Evolutionary conservation across 495 filamentous ascomycete genomes (phyloP).

Genomic region (Oidiodendron maius): DNA sequence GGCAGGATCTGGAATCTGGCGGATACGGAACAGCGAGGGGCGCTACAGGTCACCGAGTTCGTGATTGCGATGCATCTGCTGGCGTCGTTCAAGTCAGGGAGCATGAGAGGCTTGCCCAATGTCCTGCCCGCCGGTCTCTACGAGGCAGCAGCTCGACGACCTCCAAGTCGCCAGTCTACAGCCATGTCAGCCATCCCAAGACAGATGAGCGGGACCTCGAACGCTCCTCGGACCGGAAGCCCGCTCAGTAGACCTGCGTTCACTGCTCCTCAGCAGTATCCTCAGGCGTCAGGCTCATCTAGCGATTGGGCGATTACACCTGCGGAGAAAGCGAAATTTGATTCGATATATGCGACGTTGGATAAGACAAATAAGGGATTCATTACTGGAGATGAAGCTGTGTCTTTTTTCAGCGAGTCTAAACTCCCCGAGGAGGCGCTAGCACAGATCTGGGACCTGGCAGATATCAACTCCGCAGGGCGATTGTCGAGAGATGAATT

Average conservation of each 20-base stretch:
- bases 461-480: slow-evolving; percentile 88
- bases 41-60: slow-evolving; percentile 86
- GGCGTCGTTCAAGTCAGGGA: slow-evolving; percentile 79
- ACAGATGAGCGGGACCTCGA: slow-evolving; percentile 62
- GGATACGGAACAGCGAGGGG: slow-evolving; percentile 86
- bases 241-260: slow-evolving; percentile 60
- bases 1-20: slow-evolving; percentile 93
- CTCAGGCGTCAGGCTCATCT: slow-evolving; percentile 51
- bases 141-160: slow-evolving; percentile 79
- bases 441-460: slow-evolving; percentile 96
- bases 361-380: slow-evolving; percentile 73
- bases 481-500: slow-evolving; percentile 84
- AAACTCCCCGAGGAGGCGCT: slow-evolving; percentile 83
- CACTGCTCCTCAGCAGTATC: slow-evolving; percentile 34
- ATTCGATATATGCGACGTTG: slow-evolving; percentile 73
- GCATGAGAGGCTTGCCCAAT: slow-evolving; percentile 70
- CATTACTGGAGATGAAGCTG: slow-evolving; percentile 92
- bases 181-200: slow-evolving; percentile 58
- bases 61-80: slow-evolving; percentile 98
- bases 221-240: slow-evolving; percentile 55
- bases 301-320: slow-evolving; percentile 77
- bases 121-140: slow-evolving; percentile 82
- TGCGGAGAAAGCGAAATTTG: slow-evolving; percentile 80
- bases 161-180: slow-evolving; percentile 40
- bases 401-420: slow-evolving; percentile 87